Evolutionary conservation across 2,329 filamentous ascomycete species (phyloP).

Genomic region (Sclerotinia trifoliorum): DNA sequence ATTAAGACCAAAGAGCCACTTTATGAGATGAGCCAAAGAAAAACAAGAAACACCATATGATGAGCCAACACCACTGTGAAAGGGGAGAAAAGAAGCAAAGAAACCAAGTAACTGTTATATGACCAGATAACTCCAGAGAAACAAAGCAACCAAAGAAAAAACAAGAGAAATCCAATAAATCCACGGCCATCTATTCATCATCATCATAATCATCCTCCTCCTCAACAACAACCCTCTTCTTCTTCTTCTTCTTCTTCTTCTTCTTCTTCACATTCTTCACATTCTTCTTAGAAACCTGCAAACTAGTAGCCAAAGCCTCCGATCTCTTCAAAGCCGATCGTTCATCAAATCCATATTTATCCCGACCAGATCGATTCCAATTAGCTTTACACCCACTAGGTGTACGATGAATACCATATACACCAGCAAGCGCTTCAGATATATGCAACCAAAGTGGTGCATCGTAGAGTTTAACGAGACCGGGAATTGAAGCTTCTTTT

Average conservation of each 20-base stretch:
- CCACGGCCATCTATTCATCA: not conserved
- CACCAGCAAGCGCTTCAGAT: not conserved
- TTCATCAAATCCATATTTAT: not conserved
- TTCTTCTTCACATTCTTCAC: not conserved
- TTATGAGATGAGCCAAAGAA: no score
- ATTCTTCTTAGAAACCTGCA: conserved; percentile 4
- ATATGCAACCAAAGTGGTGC: not conserved
- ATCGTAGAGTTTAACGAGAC: not conserved
- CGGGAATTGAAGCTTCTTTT: not conserved
- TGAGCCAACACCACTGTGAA: not conserved
- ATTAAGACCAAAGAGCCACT: no score
- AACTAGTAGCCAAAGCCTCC: conserved; percentile 4
- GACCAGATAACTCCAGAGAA: not conserved
- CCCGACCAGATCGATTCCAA: conserved; percentile 10
- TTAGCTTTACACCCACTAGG: not conserved
- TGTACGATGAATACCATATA: not conserved
- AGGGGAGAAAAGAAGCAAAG: not conserved
- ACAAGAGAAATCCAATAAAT: not conserved
- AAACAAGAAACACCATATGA: not conserved
- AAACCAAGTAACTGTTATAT: not conserved
- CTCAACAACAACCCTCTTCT: no score
- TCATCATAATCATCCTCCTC: not conserved
- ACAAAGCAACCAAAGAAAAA: not conserved
- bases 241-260: not conserved
- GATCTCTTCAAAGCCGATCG: conserved; percentile 1